Base-by-base conservation (phyloP, 495 filamentous ascomycete species). In the Xylaria sp. region DNA sequence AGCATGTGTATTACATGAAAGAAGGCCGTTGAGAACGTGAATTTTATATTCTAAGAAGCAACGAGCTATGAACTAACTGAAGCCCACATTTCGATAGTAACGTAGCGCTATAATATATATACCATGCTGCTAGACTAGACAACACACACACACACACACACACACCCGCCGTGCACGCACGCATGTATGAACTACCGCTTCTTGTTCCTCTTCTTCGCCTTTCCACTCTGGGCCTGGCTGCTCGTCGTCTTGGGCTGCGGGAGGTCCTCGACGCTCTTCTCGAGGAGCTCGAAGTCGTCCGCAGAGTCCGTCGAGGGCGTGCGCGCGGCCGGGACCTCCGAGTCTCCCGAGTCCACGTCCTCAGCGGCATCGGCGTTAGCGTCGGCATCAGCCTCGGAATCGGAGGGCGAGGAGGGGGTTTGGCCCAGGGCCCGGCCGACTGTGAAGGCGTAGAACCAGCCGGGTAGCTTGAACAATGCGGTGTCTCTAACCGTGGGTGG, bases 401-500 rank as follows among this genome's bases (percentile, higher is more conserved):
- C 72, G 64, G 80, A 81, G 37, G 78, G 80, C 14, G 81, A 19
- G 26, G 73, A 48, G 40, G 80, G 76, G 9, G 77, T 68, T 68
- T 78, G 82, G 35, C 78, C 68, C 43, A 91, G 61, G 53, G 90
- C 71, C 8, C 86, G 85, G 52, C 90, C 87, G 70, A 90, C 63
- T 12, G 87, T 88, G 48, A 82, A 83, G n/a, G 75, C 77, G 76
- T 88, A 93, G 57, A 83, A 78, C 88, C 90, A 94, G 55, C 87
- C 63, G 0, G 93, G 93, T 7, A 95, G 79, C 44, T 88, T 87
- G 76, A 88, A 87, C 40, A 95, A 77, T 61, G 91, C 87, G 0
- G 93, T 97, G 72, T 95, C 88, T 37, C 81, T 85, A 72, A 94
- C 73, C 7, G 88, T 90, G 0, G 93, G 92, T 57, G 82, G 81